These are phyloP conservation scores for Trichoderma lentiforme DNA, from an alignment of 2,329 filamentous ascomycete genomes.

Conservation along the genomic window DNA sequence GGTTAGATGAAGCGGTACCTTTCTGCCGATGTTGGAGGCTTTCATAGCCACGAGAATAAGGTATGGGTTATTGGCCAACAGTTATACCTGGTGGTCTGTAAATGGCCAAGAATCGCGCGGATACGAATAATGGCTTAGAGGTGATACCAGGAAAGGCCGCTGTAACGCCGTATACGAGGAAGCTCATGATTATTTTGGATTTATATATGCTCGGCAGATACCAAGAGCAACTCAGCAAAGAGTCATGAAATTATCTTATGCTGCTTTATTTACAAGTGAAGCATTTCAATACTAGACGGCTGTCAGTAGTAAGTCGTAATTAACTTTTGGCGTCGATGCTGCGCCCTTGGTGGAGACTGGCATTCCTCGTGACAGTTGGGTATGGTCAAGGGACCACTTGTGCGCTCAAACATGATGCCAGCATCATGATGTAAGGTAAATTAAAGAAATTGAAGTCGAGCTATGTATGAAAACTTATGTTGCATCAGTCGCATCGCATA, in stretches of 20 bases:
- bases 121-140: neutral
- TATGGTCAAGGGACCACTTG: neutral
- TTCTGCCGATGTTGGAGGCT: neutral
- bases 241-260: neutral
- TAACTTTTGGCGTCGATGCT: neutral
- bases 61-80: neutral
- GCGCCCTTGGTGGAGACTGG: neutral
- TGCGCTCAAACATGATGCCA: neutral
- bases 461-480: neutral
- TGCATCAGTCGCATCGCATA: neutral
- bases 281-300: neutral
- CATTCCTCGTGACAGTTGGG: neutral
- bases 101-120: neutral
- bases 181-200: fast-evolving
- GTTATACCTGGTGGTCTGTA: neutral
- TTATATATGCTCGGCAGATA: neutral
- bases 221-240: neutral
- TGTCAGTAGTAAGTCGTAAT: neutral
- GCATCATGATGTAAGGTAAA: neutral
- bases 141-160: neutral
- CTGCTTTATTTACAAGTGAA: neutral
- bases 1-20: neutral
- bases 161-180: neutral
- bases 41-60: neutral
- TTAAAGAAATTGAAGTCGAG: neutral